Evolutionary conservation across 805 yeast species (phyloP), one percentile per base, ranked within the genome.

Genomic region (Kazachstania kunashirensis): DNA sequence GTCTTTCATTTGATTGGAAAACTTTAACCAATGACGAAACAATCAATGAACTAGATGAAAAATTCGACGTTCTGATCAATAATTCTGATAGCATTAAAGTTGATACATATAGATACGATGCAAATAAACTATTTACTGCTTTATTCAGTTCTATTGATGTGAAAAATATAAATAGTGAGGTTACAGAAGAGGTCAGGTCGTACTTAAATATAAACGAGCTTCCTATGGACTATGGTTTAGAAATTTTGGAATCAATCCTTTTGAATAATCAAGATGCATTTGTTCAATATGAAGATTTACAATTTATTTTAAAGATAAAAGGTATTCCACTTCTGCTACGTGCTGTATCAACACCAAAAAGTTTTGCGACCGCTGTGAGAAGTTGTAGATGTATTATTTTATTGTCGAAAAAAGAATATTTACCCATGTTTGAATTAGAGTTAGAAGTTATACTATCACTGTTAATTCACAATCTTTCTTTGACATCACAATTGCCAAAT

Each of bases 371-470:
- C 11, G 72, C 77, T 33, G 79, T 83, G 2, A 69, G 97, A 45
- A 81, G 84, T 5, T 73, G 84, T 29, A 69, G 97, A 35, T 68
- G 86, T 8, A 68, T 84, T 12, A 67, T 70, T 26, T 62, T 85
- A 4, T 54, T 89, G 29, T 57, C 86, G 5, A 63, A 72, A 24
- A 52, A 62, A 8, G 75, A 77, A 18, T 83, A 77, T 46, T 65
- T 86, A 15, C 59, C 67, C 0, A 68, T 75, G 6, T 59, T 89
- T 25, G 79, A 74, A 35, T 70, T 81, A 23, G 96, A 89, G 56
- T 68, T 83, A 18, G 96, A 86, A 50, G 86, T 85, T 6, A 74
- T 88, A 2, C 59, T 89, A 12, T 77, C 94, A 0, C 64, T 82
- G 18, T 58, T 86, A 24, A 83, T 82, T 13, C 94, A 83, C 52